Evolutionary conservation across 2,329 filamentous ascomycete genomes (phyloP).

Genomic region (Cytospora piceae): DNA sequence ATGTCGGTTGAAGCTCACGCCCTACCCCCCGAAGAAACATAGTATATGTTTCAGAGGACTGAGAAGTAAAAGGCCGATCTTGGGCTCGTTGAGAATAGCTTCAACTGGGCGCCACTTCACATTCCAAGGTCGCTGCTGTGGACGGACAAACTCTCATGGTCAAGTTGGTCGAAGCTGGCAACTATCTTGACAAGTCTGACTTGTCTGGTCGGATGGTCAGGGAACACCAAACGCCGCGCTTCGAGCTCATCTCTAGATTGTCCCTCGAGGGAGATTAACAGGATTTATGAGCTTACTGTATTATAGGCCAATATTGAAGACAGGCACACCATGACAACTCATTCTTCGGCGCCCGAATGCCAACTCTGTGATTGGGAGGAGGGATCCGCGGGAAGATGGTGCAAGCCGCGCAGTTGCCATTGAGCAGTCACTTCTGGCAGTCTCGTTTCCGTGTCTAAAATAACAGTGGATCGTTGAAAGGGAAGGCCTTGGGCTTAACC

Average conservation of each 20-base stretch:
- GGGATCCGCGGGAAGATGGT: not conserved
- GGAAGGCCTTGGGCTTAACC: not conserved
- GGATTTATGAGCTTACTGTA: constrained; percentile 40
- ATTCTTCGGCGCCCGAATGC: constrained; percentile 50
- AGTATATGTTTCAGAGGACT: constrained; percentile 33
- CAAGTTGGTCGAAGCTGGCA: constrained; percentile 76
- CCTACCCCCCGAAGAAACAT: too few relatives aligned
- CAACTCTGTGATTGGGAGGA: not conserved
- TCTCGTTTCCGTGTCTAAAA: not conserved
- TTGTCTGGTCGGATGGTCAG: constrained; percentile 92
- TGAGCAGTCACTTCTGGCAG: not conserved
- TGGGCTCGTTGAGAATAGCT: constrained; percentile 79
- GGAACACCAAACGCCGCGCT: constrained; percentile 79
- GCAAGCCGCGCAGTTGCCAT: not conserved
- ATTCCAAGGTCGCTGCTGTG: constrained; percentile 84
- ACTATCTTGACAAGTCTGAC: constrained; percentile 74
- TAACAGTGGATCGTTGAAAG: not conserved
- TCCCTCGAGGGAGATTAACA: constrained; percentile 56
- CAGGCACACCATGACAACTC: constrained; percentile 29
- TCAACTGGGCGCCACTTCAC: constrained; percentile 94
- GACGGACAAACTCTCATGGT: constrained; percentile 80
- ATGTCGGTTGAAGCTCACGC: too few relatives aligned
- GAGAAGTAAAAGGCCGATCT: constrained; percentile 72
- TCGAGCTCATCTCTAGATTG: constrained; percentile 84
- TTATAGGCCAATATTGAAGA: constrained; percentile 21